phyloP scores from a whole-genome alignment of 139 green algal species.

The Zygnema cylindricum region DNA sequence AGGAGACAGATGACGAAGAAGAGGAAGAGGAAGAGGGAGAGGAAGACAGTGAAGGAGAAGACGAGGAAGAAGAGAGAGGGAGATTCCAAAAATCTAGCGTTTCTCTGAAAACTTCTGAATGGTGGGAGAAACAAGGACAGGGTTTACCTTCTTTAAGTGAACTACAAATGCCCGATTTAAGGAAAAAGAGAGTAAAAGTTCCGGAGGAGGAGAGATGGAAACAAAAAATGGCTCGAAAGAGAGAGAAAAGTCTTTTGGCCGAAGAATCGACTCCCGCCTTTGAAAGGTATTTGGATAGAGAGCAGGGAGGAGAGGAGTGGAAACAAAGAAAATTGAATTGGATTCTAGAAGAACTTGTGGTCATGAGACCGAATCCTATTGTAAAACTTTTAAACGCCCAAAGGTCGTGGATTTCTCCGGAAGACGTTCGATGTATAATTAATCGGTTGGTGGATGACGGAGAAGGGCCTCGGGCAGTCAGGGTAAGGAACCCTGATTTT shows the following conservation, averaged over 20 bases:
- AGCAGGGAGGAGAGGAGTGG: conserved; percentile 37
- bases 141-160: background rate
- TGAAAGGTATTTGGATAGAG: background rate
- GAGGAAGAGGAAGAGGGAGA: background rate
- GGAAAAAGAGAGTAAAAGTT: background rate
- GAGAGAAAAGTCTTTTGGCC: background rate
- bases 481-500: conserved; percentile 25
- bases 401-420: conserved; percentile 13
- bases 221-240: background rate
- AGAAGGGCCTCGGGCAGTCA: conserved; percentile 8
- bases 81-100: background rate
- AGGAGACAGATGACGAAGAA: background rate
- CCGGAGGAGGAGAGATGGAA: conserved; percentile 4
- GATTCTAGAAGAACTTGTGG: conserved; percentile 20
- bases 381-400: conserved; percentile 47
- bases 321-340: background rate
- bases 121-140: background rate
- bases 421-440: background rate
- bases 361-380: conserved; percentile 19
- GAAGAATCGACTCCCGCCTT: background rate
- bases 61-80: background rate
- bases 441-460: background rate
- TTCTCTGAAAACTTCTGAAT: background rate
- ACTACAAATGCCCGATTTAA: background rate
- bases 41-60: background rate